Evolutionary conservation across 164 flowering plant species (phyloP).

Genomic region (Cinnamomum micranthum): DNA sequence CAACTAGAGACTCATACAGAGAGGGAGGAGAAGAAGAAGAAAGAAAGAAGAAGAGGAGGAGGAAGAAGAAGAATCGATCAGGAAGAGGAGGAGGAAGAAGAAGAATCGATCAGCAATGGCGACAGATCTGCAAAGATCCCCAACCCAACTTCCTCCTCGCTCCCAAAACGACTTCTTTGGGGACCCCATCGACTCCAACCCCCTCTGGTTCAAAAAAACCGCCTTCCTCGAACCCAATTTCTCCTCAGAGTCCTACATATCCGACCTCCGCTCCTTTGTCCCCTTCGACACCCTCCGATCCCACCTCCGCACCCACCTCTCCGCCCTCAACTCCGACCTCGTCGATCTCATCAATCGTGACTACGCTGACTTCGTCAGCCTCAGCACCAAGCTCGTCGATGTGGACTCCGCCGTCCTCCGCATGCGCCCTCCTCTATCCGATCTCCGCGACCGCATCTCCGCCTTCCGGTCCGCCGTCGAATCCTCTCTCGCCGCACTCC

Average conservation of each 20-base stretch:
- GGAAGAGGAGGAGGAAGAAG: background rate
- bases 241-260: conserved; percentile 77
- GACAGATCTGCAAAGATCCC: conserved; percentile 7
- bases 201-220: conserved; percentile 76
- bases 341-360: conserved; percentile 92
- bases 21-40: background rate
- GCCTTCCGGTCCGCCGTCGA: conserved; percentile 26
- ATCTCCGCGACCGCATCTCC: conserved; percentile 72
- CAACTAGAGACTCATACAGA: too few relatives aligned
- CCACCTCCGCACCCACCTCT: conserved; percentile 71
- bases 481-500: conserved; percentile 29
- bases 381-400: conserved; percentile 92
- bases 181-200: conserved; percentile 71
- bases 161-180: conserved; percentile 60
- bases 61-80: background rate
- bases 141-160: conserved; percentile 5
- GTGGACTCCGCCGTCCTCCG: conserved; percentile 73
- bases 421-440: conserved; percentile 88
- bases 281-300: conserved; percentile 90
- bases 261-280: conserved; percentile 93
- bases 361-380: conserved; percentile 83
- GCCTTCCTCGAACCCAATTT: conserved; percentile 59
- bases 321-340: conserved; percentile 80
- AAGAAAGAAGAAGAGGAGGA: background rate
- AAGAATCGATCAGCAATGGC: background rate